phyloP scores from a whole-genome alignment of 352 stramenopile genomes.

The Globisporangium cederbergense region DNA sequence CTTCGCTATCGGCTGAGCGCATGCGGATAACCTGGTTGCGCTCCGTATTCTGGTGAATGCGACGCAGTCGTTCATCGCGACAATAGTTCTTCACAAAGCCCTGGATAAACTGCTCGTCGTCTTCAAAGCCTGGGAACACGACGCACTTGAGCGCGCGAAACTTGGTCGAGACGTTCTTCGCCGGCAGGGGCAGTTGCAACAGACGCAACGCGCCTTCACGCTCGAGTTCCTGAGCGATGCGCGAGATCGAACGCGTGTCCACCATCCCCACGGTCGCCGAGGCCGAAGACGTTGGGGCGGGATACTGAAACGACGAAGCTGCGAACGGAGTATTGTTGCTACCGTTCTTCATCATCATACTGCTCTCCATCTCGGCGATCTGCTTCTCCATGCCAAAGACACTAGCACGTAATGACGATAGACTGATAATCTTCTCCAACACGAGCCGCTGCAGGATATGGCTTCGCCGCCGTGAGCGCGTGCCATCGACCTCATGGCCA shows the following conservation, averaged over 20 bases:
- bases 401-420: conserved; percentile 73
- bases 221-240: conserved; percentile 68
- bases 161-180: conserved; percentile 78
- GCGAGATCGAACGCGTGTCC: conserved; percentile 66
- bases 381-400: conserved; percentile 72
- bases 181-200: conserved; percentile 60
- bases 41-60: conserved; percentile 59
- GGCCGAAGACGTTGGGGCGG: background rate
- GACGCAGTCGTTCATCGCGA: conserved; percentile 67
- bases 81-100: conserved; percentile 74
- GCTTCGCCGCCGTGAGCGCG: conserved; percentile 45
- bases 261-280: conserved; percentile 48
- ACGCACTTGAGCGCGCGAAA: conserved; percentile 73
- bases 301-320: background rate
- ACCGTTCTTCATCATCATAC: background rate
- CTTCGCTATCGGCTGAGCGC: conserved; percentile 36
- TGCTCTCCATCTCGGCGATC: conserved; percentile 6
- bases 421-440: conserved; percentile 72
- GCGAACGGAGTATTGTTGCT: background rate
- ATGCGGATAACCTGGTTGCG: conserved; percentile 55
- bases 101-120: conserved; percentile 71
- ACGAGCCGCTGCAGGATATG: conserved; percentile 62
- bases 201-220: conserved; percentile 40
- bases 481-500: conserved; percentile 54
- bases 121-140: conserved; percentile 54